Conservation (phyloP, 169 alveolate species). For the Perkinsus marinus region DNA sequence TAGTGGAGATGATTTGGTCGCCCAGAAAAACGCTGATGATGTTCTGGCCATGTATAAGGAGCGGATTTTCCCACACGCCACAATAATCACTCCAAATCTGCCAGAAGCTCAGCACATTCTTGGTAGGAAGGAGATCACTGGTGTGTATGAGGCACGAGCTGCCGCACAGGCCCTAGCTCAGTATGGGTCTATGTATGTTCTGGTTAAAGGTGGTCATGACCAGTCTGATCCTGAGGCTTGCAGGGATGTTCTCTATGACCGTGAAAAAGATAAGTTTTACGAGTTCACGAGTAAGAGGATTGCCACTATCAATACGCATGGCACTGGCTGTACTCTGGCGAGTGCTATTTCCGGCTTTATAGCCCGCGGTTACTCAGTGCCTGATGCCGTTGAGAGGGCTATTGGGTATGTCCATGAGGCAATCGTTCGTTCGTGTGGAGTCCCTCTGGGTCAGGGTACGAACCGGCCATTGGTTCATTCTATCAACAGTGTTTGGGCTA, state of each 20-base stretch:
- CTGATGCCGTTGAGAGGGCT: background rate
- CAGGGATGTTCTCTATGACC: background rate
- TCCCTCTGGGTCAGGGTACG: background rate
- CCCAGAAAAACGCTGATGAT: background rate
- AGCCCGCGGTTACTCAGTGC: background rate
- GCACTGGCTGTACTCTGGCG: constrained; percentile 1
- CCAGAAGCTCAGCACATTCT: background rate
- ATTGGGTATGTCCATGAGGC: background rate
- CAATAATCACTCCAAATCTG: background rate
- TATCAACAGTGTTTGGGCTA: background rate
- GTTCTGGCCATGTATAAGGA: background rate
- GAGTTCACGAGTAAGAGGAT: background rate
- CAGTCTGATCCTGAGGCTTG: background rate
- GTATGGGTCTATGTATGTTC: background rate
- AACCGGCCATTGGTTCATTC: background rate
- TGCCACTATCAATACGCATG: background rate
- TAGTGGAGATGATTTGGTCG: background rate
- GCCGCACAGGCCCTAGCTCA: background rate
- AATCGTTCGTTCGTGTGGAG: background rate
- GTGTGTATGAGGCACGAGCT: background rate
- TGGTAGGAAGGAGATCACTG: background rate
- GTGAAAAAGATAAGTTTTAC: background rate
- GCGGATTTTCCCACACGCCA: background rate
- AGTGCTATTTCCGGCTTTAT: background rate
- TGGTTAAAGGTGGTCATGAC: background rate